Evolutionary conservation across 169 alveolate species (phyloP).

Genomic region (Babesia bovis): DNA sequence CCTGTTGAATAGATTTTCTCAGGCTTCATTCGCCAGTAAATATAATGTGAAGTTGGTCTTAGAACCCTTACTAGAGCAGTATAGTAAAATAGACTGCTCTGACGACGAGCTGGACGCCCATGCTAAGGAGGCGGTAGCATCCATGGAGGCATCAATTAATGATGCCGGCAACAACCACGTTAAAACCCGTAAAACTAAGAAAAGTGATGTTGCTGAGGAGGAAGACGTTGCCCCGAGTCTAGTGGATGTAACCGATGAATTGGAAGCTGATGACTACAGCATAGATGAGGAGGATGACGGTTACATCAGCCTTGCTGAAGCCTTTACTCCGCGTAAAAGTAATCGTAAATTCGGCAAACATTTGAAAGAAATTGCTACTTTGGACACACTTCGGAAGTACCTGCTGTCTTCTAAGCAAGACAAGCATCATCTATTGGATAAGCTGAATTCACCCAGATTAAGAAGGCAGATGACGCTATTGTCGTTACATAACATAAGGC

Average conservation of each 20-base stretch:
- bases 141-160: constrained; percentile 11
- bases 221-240: constrained; percentile 16
- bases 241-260: constrained; percentile 6
- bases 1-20: not conserved
- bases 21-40: not conserved
- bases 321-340: not conserved
- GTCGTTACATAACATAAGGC: constrained; percentile 1
- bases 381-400: constrained; percentile 17
- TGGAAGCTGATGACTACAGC: not conserved
- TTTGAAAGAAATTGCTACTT: constrained; percentile 12
- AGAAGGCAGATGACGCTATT: constrained; percentile 15
- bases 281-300: not conserved
- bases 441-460: constrained; percentile 9
- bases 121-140: not conserved
- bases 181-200: not conserved
- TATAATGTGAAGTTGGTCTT: not conserved
- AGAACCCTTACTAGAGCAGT: not conserved
- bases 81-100: not conserved
- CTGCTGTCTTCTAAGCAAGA: not conserved
- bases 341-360: constrained; percentile 2
- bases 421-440: constrained; percentile 8
- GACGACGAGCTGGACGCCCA: not conserved
- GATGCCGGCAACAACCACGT: not conserved
- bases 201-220: not conserved
- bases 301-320: constrained; percentile 18